A percentile compares a stretch with the other conserved stretches of the same genome.
Evolutionary conservation across 257 asterid genomes (phyloP).

Genomic region (Misopates orontium): DNA sequence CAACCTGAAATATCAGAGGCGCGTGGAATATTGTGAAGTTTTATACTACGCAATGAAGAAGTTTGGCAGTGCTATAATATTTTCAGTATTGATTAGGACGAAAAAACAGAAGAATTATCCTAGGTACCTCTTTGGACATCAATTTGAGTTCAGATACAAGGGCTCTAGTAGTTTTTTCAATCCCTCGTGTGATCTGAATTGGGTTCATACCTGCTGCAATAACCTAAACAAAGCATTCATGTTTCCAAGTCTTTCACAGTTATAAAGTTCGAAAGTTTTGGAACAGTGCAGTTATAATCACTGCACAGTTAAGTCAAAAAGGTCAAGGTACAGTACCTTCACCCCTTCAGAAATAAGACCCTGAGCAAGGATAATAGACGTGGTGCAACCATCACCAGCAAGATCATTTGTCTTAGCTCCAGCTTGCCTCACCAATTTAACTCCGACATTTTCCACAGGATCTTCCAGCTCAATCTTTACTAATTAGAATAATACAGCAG

Average conservation of each 20-base stretch:
- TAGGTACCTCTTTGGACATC: constrained; percentile 74
- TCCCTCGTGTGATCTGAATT: constrained; percentile 78
- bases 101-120: neutral
- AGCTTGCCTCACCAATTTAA: constrained; percentile 81
- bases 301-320: neutral
- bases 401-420: constrained; percentile 86
- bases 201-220: constrained; percentile 78
- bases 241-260: neutral
- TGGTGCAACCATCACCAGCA: constrained; percentile 91
- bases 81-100: neutral
- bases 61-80: neutral
- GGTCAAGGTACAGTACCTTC: constrained; percentile 47
- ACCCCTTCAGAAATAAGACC: constrained; percentile 82
- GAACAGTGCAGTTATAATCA: neutral
- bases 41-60: neutral
- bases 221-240: constrained; percentile 43
- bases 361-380: constrained; percentile 78
- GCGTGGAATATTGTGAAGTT: neutral
- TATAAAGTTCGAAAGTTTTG: neutral
- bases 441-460: constrained; percentile 85
- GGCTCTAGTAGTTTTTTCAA: constrained; percentile 68
- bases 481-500: constrained; percentile 38
- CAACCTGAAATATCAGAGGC: constrained; percentile 46
- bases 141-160: constrained; percentile 68
- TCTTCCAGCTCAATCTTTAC: constrained; percentile 90